Base-by-base conservation (phyloP, 176 grass and related monocot species). In the Cenchrus fungigraminus region DNA sequence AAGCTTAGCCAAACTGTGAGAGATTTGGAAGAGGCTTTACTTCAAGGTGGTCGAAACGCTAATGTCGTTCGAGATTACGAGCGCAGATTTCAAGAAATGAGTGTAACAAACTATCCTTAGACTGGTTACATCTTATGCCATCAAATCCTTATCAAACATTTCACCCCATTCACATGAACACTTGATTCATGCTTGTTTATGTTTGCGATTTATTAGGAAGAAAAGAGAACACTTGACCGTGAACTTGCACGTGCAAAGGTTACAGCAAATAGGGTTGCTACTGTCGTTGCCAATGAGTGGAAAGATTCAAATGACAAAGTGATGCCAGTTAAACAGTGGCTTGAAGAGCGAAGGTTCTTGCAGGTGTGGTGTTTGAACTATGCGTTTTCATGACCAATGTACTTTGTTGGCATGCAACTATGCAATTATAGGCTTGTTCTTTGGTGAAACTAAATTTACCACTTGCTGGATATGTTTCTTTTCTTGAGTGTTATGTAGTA, bases 241-340 rank as follows among this genome's bases (percentile, higher is more conserved):
- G 94, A 99, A 90, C 97, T 99, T 91, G 86, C 97, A 84, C 91
- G 97, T 76, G 86, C 97, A 34, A 99, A 97, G 88, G 93, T 97
- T 79, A 86, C 82, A 58, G 97, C 94, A 86, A 99, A 99, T 88
- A 94, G 97, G 76, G 94, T 97, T 82, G 97, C 97, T 77, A 84
- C 89, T 76, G 97, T 97, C 65, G 97, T 97, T 79, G 97, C 97
- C 6, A 99, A 99, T 89, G 97, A 99, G 74, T 99, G 97, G 97
- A 99, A 99, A 87, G 97, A 99, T 94, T 92, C 93, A 68, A 99
- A 92, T 90, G 97, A 99, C 79, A 99, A 99, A 89, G 97, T 99
- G 32, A 99, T 99, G 97, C 97, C 97, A 53, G 97, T 99, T 60
- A 99, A 91, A 91, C 94, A 99, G 73, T 99, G 97, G 97, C 94